Evolutionary conservation across 139 green algal species (phyloP).

Genomic region (Ostreobium quekettii): DNA sequence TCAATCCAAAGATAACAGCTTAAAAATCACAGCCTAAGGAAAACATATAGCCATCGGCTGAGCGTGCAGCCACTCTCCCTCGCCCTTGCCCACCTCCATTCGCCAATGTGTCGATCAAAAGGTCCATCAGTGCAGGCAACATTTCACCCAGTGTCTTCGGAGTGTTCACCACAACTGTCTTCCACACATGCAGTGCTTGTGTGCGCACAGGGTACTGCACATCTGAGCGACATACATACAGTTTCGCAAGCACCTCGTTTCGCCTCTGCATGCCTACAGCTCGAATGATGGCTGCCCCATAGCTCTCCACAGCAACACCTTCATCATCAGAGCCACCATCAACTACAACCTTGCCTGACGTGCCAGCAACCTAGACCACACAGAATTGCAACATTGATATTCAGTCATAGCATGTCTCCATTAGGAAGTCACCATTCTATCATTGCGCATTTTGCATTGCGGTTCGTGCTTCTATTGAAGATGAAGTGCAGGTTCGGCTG

Average conservation of each 20-base stretch:
- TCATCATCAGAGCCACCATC: constrained; percentile 85
- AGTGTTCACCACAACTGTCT: constrained; percentile 93
- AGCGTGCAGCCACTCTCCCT: background rate
- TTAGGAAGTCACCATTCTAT: too few species aligned
- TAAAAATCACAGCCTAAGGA: too few species aligned
- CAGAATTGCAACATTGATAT: too few species aligned
- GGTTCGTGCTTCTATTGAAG: too few species aligned
- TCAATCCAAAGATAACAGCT: too few species aligned
- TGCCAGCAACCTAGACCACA: constrained; percentile 84
- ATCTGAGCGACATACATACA: constrained; percentile 80
- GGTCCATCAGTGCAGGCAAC: constrained; percentile 69
- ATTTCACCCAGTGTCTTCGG: constrained; percentile 85
- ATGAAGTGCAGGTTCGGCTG: too few species aligned
- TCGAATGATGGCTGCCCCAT: constrained; percentile 68
- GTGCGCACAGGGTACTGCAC: constrained; percentile 76
- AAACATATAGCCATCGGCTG: too few species aligned
- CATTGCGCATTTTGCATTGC: too few species aligned
- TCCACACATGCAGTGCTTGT: constrained; percentile 89
- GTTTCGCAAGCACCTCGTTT: constrained; percentile 58
- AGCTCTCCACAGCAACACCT: constrained; percentile 72
- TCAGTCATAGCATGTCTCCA: too few species aligned
- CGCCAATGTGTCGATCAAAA: constrained; percentile 68
- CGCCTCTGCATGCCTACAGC: constrained; percentile 53
- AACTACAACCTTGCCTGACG: constrained; percentile 73
- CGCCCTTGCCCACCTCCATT: constrained; percentile 28